Evolutionary conservation across 1,284 basidiomycete species (phyloP), one percentile per base, ranked within the genome.

Genomic region (Rhizopogon hawkerae): DNA sequence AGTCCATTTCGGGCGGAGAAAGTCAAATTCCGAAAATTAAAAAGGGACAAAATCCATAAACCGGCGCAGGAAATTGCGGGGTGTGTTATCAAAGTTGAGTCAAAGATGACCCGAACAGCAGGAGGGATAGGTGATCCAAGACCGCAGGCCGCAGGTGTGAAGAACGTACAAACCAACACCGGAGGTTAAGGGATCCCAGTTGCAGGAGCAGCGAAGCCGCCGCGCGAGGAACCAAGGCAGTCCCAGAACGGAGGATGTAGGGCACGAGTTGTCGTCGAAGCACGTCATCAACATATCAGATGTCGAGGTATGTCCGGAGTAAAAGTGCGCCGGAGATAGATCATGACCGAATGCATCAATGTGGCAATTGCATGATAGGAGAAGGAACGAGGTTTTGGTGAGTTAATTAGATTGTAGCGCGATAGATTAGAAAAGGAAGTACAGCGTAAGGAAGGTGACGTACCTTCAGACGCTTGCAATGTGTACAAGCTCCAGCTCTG

Each of bases 381-480:
- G 42, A 46, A 48, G 18, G 41, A 31, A 48, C 35, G 8, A 46
- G 37, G 3, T 5, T 48, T 46, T 49, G 48, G 48, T 68, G 56
- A 68, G 64, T 53, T 23, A 58, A n/a, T 39, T 18, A 35, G 48
- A 16, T 44, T 21, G 29, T 26, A 48, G 5, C 21, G 8, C 26
- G 18, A 16, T 18, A 18, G 47, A 42, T 9, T 18, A 33, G 14
- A 44, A 24, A 46, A 13, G n/a, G 33, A 48, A 48, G 46, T 14
- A 13, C 14, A 38, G 21, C 42, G 38, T 51, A 35, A 34, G 37
- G 21, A 26, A n/a, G 35, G 43, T 47, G 23, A 69, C 81, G 53
- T 65, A 85, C 86, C 81, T 89, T 89, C 60, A 89, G 78, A 58
- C 81, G 83, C 67, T 88, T 89, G 74, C 86, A 90, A 60, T 88